Conservation (phyloP, 306 rosid genomes). For the Senna siamea region DNA sequence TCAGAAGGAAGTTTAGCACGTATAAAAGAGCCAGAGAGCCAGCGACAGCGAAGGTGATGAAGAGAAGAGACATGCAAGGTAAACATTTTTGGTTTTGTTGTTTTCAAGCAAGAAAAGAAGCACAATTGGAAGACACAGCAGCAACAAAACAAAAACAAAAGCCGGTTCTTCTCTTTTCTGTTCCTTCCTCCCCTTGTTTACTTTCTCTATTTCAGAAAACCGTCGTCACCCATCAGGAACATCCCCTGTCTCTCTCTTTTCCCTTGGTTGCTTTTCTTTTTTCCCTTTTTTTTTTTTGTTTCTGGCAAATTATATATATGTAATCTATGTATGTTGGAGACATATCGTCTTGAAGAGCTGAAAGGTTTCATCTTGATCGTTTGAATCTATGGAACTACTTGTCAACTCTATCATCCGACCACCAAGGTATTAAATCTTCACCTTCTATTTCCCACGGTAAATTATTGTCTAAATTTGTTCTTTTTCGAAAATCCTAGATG, state of each 20-base stretch:
- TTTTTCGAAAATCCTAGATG: constrained; percentile 30
- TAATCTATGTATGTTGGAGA: background rate
- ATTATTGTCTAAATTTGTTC: background rate
- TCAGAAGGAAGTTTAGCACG: too few species aligned
- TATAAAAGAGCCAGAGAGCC: too few species aligned
- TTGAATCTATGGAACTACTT: constrained; percentile 56
- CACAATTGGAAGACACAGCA: constrained; percentile 39
- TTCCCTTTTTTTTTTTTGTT: too few species aligned
- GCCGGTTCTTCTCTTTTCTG: too few species aligned
- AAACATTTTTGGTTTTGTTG: too few species aligned
- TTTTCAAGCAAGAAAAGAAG: too few species aligned
- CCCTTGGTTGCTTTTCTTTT: background rate
- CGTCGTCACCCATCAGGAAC: constrained; percentile 24
- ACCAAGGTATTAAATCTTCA: constrained; percentile 45
- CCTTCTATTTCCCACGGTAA: background rate
- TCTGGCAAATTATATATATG: too few species aligned
- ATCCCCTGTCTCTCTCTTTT: constrained; percentile 14
- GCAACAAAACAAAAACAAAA: too few species aligned
- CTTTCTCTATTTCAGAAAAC: constrained; percentile 42
- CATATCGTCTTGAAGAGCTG: constrained; percentile 25
- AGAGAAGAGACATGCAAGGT: too few species aligned
- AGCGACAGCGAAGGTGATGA: too few species aligned
- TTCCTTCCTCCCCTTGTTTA: too few species aligned
- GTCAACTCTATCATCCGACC: constrained; percentile 59
- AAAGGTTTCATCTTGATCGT: constrained; percentile 37